phyloP scores from a whole-genome alignment of 768 basidiomycete species.

The Cystobasidium tubakii region DNA sequence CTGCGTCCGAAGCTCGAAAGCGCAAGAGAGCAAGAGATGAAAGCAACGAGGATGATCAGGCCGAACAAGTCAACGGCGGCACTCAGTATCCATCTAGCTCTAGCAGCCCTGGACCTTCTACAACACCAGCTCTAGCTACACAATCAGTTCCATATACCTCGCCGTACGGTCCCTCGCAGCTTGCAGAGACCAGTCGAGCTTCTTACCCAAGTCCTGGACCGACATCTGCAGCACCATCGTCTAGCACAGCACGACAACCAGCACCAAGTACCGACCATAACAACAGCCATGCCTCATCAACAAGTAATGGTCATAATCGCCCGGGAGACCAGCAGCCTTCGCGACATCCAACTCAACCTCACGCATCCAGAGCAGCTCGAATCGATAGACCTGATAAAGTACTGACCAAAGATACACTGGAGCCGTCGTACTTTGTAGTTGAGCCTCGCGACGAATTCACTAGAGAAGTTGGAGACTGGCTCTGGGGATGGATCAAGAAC shows the following conservation, averaged over 20 bases:
- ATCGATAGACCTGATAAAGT: background rate
- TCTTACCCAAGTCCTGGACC: background rate
- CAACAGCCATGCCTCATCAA: background rate
- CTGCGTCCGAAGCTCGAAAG: background rate
- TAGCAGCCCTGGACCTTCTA: background rate
- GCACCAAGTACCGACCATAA: background rate
- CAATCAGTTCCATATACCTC: background rate
- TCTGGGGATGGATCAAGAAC: constrained; percentile 56
- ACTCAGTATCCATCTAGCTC: background rate
- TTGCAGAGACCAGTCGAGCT: background rate
- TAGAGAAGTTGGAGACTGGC: constrained; percentile 80
- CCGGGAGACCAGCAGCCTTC: background rate
- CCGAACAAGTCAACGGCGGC: background rate
- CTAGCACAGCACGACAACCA: background rate
- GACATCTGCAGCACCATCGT: background rate
- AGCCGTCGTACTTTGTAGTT: constrained; percentile 69
- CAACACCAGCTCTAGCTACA: background rate
- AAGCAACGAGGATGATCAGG: background rate
- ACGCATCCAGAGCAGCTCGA: constrained; percentile 4
- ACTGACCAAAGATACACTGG: constrained; percentile 41
- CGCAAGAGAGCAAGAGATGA: constrained; percentile 1
- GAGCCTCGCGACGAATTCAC: constrained; percentile 92
- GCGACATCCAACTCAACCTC: background rate
- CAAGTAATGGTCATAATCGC: background rate
- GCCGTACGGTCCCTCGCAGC: background rate